Conservation (phyloP, 192 early-diverging fungal genomes). For the Fimicolochytrium jonesii region DNA sequence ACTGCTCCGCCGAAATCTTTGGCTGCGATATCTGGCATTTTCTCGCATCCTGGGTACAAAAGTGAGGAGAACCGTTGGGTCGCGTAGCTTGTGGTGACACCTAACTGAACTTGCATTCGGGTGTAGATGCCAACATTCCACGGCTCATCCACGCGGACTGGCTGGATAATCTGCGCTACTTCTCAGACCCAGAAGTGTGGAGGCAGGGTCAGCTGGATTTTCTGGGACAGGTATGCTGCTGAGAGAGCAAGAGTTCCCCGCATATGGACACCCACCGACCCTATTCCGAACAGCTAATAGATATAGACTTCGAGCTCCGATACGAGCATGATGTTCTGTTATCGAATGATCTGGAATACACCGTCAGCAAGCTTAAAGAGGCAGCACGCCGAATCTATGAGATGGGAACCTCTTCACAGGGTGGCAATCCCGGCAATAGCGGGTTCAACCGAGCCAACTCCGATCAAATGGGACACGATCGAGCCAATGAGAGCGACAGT, state of each 20-base stretch:
- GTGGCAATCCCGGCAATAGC: conserved; percentile 25
- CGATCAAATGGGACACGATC: background rate
- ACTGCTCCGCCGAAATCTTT: conserved; percentile 1
- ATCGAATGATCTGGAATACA: conserved; percentile 36
- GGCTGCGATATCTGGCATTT: conserved; percentile 25
- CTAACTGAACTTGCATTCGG: background rate
- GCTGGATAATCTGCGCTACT: conserved; percentile 24
- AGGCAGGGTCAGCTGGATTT: conserved; percentile 34
- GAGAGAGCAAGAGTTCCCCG: background rate
- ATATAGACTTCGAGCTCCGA: conserved; percentile 49
- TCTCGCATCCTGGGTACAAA: conserved; percentile 17
- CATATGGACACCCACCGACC: background rate
- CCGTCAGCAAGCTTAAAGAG: conserved; percentile 37
- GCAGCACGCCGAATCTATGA: conserved; percentile 42
- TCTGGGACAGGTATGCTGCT: conserved; percentile 16
- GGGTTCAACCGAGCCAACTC: conserved; percentile 20
- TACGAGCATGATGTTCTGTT: conserved; percentile 44
- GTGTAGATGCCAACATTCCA: conserved; percentile 20
- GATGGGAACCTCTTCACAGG: conserved; percentile 18
- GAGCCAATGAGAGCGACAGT: background rate
- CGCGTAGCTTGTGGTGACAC: background rate
- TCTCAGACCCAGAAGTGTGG: conserved; percentile 37
- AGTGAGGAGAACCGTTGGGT: conserved; percentile 2
- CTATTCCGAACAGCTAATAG: conserved; percentile 25
- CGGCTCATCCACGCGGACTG: conserved; percentile 41